A percentile compares a stretch with the other conserved stretches of the same genome.
phyloP scores from a whole-genome alignment of 108 stramenopile genomes.

The Skeletonema costatum region DNA sequence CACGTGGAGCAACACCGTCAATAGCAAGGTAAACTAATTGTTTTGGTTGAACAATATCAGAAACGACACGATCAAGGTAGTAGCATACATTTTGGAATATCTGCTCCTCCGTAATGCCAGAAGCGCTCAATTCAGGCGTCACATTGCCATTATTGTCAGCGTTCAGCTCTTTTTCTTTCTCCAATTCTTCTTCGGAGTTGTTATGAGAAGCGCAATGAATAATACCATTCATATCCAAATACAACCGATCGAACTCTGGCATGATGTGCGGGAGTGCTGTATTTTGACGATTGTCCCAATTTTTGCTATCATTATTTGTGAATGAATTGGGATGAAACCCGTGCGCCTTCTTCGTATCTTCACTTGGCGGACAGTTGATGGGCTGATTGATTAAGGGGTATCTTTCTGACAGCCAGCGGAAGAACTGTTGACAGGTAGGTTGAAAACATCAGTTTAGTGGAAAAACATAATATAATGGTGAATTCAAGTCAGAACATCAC shows the following conservation, averaged over 20 bases:
- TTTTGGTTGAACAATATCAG: slow-evolving; percentile 88
- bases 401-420: slow-evolving; percentile 97
- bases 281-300: slow-evolving; percentile 22
- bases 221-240: slow-evolving; percentile 98
- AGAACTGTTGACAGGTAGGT: slow-evolving; percentile 92
- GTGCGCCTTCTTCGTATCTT: slow-evolving; percentile 53
- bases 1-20: slow-evolving; percentile 98
- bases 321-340: slow-evolving; percentile 31
- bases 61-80: slow-evolving; percentile 91
- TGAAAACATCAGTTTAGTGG: too few species aligned
- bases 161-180: slow-evolving; percentile 17
- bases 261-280: slow-evolving; percentile 46
- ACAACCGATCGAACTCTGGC: slow-evolving; percentile 95
- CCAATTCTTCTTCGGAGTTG: slow-evolving; percentile 71
- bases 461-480: too few species aligned
- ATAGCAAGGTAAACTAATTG: slow-evolving; percentile 94
- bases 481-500: too few species aligned
- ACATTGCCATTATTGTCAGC: slow-evolving; percentile 8
- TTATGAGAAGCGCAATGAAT: slow-evolving; percentile 97
- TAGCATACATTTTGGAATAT: slow-evolving; percentile 84
- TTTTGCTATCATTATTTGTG: background rate
- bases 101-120: slow-evolving; percentile 58
- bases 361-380: slow-evolving; percentile 65
- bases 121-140: background rate
- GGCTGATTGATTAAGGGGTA: slow-evolving; percentile 98